A percentile compares a stretch with the other conserved stretches of the same genome.
Evolutionary conservation across 371 early-diverging fungal genomes (phyloP).

Genomic region (Umbelopsis sp.): DNA sequence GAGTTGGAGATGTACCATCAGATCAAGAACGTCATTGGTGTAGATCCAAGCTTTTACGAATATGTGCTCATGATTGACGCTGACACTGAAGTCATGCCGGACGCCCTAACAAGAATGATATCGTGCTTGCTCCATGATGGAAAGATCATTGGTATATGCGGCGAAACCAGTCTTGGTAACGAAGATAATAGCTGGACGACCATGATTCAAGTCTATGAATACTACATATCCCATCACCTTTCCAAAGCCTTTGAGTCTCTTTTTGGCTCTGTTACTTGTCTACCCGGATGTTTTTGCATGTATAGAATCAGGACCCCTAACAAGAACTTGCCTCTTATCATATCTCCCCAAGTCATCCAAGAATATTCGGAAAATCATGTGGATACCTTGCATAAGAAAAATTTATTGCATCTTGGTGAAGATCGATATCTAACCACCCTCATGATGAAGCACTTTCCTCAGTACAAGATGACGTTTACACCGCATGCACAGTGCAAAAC

Average conservation of each 20-base stretch:
- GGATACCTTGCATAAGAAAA: conserved; percentile 98
- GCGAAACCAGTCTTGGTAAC: conserved; percentile 85
- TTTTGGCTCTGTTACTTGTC: conserved; percentile 95
- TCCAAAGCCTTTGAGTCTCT: conserved; percentile 93
- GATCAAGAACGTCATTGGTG: conserved; percentile 77
- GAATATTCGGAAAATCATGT: conserved; percentile 93
- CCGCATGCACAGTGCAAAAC: conserved; percentile 95
- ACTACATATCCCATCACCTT: conserved; percentile 94
- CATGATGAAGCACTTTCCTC: conserved; percentile 96
- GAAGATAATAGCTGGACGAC: conserved; percentile 83
- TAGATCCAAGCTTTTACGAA: conserved; percentile 85
- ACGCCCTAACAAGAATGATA: conserved; percentile 74
- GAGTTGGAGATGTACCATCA: conserved; percentile 93
- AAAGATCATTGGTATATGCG: conserved; percentile 81
- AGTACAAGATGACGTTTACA: conserved; percentile 92
- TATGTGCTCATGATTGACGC: conserved; percentile 96
- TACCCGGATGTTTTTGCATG: conserved; percentile 97
- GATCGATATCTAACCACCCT: conserved; percentile 98
- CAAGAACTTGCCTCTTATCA: conserved; percentile 67
- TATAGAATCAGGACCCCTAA: conserved; percentile 86
- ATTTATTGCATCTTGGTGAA: conserved; percentile 97
- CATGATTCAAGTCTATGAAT: conserved; percentile 95
- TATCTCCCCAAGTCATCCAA: conserved; percentile 76
- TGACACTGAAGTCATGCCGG: conserved; percentile 85
- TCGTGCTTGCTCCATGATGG: conserved; percentile 80